Percentiles rank a stretch among this genome's conserved stretches.
These are phyloP conservation scores for Curvularia verruculosa DNA, from an alignment of 2,329 filamentous ascomycete species.

Conservation along the genomic window DNA sequence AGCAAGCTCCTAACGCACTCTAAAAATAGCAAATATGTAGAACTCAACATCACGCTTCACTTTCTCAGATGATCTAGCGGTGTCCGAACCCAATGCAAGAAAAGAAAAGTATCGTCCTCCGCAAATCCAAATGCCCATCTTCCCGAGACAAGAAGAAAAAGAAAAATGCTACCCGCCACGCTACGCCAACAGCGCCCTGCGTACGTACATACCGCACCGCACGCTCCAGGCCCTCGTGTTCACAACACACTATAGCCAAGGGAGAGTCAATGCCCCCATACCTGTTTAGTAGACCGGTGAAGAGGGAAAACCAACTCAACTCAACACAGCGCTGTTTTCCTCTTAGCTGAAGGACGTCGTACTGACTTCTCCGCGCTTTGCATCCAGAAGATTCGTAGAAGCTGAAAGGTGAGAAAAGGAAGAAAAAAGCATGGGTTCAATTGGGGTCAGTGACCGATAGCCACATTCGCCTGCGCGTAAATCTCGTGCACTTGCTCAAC, in stretches of 20 bases:
- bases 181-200: background rate
- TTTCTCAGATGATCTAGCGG: background rate
- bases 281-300: background rate
- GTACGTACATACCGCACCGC: background rate
- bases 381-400: background rate
- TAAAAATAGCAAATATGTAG: background rate
- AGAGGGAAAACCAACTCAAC: background rate
- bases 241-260: background rate
- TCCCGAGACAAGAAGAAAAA: background rate
- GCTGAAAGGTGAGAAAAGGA: background rate
- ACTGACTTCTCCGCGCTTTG: background rate
- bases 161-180: background rate
- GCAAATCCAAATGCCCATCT: background rate
- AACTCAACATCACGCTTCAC: too few species aligned
- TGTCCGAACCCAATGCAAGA: background rate
- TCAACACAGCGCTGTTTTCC: background rate
- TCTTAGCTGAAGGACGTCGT: background rate
- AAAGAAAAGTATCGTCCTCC: background rate
- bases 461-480: too few species aligned
- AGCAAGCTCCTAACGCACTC: background rate
- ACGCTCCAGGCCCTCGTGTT: background rate
- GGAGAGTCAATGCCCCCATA: background rate
- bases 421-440: background rate
- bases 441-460: too few species aligned
- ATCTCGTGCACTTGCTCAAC: too few species aligned